Evolutionary conservation across 768 basidiomycete genomes (phyloP).

Genomic region (Calocybe cyanea): DNA sequence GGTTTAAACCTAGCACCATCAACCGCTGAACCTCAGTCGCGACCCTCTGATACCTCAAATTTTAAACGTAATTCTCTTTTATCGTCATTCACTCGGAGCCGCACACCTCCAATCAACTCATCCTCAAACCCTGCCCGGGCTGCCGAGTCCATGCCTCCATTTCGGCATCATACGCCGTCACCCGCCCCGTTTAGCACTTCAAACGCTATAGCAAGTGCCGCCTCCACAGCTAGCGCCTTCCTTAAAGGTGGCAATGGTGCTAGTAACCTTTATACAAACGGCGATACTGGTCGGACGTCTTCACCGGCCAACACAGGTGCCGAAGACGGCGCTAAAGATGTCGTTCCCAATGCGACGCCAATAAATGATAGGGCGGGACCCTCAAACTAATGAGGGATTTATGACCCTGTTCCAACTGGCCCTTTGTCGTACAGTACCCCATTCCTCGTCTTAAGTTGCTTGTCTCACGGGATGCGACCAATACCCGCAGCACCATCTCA

Average conservation of each 20-base stretch:
- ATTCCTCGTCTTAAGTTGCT: conserved; percentile 42
- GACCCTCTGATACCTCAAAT: conserved; percentile 13
- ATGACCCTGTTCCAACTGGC: conserved; percentile 10
- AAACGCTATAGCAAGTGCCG: conserved; percentile 40
- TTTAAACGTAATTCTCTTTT: conserved; percentile 26
- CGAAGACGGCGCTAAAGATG: conserved; percentile 5
- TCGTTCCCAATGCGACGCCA: not conserved
- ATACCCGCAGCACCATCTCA: conserved; percentile 20
- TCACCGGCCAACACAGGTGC: conserved; percentile 23
- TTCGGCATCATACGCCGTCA: conserved; percentile 31
- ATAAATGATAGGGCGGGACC: conserved; percentile 2
- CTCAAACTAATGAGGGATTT: conserved; percentile 1
- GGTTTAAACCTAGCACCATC: conserved; percentile 21
- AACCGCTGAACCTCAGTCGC: conserved; percentile 19
- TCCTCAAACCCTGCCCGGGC: conserved; percentile 20
- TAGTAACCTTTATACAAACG: no score
- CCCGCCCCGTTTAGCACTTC: conserved; percentile 43
- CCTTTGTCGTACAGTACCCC: conserved; percentile 34
- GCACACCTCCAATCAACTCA: conserved; percentile 27
- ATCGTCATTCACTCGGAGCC: conserved; percentile 31
- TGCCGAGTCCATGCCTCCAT: conserved; percentile 27
- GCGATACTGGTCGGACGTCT: conserved; percentile 3
- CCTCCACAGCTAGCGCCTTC: conserved; percentile 44
- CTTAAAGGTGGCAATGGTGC: conserved; percentile 20
- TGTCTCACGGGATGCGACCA: conserved; percentile 34